Percentiles rank a stretch among this genome's conserved stretches.
Evolutionary conservation across 352 stramenopile genomes (phyloP).

Genomic region (Thalassiosira oceanica): DNA sequence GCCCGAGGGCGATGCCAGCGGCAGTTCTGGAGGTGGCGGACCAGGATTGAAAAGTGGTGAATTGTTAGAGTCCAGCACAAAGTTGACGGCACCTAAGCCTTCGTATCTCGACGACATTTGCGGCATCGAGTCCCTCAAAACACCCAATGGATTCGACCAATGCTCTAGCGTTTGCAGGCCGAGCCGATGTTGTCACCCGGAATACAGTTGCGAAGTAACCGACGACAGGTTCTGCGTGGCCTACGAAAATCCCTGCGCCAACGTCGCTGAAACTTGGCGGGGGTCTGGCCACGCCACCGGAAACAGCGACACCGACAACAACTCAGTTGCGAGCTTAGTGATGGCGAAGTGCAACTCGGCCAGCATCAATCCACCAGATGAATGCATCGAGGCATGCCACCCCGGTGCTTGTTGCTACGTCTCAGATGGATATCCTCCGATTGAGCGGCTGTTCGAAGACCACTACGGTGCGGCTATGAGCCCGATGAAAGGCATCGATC

Average conservation of each 20-base stretch:
- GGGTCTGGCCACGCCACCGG: constrained; percentile 25
- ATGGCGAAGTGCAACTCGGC: constrained; percentile 34
- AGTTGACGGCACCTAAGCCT: background rate
- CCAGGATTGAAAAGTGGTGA: background rate
- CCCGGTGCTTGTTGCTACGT: constrained; percentile 33
- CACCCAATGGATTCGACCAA: constrained; percentile 13
- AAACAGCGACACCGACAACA: background rate
- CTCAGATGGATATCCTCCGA: constrained; percentile 18
- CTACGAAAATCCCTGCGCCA: constrained; percentile 28
- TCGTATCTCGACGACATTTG: constrained; percentile 8
- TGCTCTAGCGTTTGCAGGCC: constrained; percentile 22
- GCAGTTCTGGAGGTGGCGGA: background rate
- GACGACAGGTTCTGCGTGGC: constrained; percentile 19
- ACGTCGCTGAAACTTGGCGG: constrained; percentile 34
- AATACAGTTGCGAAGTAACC: constrained; percentile 20
- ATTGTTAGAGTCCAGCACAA: background rate
- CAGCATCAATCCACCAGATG: constrained; percentile 23
- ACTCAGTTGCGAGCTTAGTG: constrained; percentile 25
- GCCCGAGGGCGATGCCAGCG: background rate
- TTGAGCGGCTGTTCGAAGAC: constrained; percentile 31
- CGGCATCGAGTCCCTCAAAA: constrained; percentile 11
- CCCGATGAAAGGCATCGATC: constrained; percentile 1
- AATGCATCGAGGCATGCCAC: constrained; percentile 33
- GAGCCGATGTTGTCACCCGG: constrained; percentile 13
- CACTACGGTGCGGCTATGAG: constrained; percentile 11